phyloP scores from a whole-genome alignment of 768 basidiomycete genomes.

The Xerocomellus chrysenteron region DNA sequence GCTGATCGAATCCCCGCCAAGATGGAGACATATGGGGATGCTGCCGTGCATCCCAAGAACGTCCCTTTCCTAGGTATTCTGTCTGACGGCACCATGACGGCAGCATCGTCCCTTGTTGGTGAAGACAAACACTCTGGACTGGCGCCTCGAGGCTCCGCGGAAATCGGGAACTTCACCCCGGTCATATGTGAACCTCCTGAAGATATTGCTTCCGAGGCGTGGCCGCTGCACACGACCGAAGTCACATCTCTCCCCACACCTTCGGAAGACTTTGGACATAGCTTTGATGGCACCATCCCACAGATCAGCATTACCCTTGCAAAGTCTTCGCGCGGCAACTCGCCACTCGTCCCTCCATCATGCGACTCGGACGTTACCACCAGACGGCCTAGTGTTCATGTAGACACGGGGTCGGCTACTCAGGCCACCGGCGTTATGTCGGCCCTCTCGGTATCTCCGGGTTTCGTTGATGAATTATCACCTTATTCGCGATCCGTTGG shows the following conservation, averaged over 20 bases:
- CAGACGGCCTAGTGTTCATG: slow-evolving; percentile 30
- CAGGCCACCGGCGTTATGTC: slow-evolving; percentile 15
- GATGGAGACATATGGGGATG: slow-evolving; percentile 14
- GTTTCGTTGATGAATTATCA: slow-evolving; percentile 21
- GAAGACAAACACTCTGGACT: slow-evolving; percentile 11
- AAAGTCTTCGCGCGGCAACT: slow-evolving; percentile 31
- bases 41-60: slow-evolving; percentile 15
- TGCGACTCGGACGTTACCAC: slow-evolving; percentile 27
- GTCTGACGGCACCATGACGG: slow-evolving; percentile 14
- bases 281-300: slow-evolving; percentile 20
- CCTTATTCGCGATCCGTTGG: slow-evolving; percentile 18
- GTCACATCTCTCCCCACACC: slow-evolving; percentile 14
- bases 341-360: slow-evolving; percentile 24
- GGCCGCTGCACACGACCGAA: slow-evolving; percentile 11
- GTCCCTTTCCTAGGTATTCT: slow-evolving; percentile 16
- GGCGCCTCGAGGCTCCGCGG: slow-evolving; percentile 21
- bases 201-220: slow-evolving; percentile 23
- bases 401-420: slow-evolving; percentile 28
- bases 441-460: slow-evolving; percentile 14
- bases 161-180: slow-evolving; percentile 25
- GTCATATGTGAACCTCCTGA: slow-evolving; percentile 32
- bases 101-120: slow-evolving; percentile 12
- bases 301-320: slow-evolving; percentile 32
- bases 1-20: slow-evolving; percentile 25
- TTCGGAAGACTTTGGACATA: slow-evolving; percentile 9